Evolutionary conservation across 2,329 filamentous ascomycete genomes (phyloP).

Genomic region (Hymenoscyphus linearis): DNA sequence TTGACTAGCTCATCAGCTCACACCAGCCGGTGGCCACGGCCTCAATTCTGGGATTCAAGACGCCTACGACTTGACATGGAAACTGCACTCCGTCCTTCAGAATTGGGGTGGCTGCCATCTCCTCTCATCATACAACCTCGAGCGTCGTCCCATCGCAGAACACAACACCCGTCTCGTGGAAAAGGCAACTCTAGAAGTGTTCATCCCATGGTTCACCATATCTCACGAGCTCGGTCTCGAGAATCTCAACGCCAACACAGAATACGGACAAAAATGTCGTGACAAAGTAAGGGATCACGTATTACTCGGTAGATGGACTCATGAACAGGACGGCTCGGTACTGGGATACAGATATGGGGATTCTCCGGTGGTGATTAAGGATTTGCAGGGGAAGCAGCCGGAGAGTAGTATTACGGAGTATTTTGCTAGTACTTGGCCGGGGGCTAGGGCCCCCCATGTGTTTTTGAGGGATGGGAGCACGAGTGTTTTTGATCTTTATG

Average conservation of each 20-base stretch:
- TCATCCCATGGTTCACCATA: neutral
- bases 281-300: neutral
- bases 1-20: neutral
- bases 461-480: neutral
- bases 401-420: neutral
- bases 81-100: neutral
- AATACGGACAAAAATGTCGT: neutral
- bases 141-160: neutral
- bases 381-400: neutral
- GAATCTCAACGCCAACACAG: neutral
- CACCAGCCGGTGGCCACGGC: neutral
- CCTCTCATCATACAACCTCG: neutral
- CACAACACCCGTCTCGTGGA: neutral
- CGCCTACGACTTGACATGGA: neutral
- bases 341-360: neutral
- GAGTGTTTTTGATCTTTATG: neutral
- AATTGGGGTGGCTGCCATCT: neutral
- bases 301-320: neutral
- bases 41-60: neutral
- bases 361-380: neutral
- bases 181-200: neutral
- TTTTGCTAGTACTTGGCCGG: neutral
- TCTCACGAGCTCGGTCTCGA: neutral
- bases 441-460: neutral
- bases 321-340: neutral